These are phyloP conservation scores for Cryphonectria naterciae DNA, from an alignment of 2,329 filamentous ascomycete genomes.

Conservation along the genomic window DNA sequence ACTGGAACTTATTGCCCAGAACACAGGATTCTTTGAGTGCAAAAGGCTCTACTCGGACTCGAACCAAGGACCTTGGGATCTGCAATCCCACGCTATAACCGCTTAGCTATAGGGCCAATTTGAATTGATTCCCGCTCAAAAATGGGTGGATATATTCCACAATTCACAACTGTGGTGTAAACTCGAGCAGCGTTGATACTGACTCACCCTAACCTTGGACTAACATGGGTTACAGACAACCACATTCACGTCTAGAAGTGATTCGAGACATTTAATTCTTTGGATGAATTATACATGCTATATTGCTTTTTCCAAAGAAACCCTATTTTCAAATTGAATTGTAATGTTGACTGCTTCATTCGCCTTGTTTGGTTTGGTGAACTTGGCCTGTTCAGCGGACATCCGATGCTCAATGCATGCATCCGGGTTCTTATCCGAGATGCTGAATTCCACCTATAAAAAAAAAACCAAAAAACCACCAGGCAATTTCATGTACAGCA, in stretches of 20 bases:
- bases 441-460: background rate
- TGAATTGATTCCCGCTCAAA: background rate
- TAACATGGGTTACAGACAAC: background rate
- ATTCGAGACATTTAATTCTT: background rate
- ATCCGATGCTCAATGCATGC: slow-evolving; percentile 5
- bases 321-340: background rate
- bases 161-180: background rate
- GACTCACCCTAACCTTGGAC: background rate
- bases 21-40: background rate
- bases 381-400: background rate
- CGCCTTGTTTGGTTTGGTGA: background rate
- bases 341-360: background rate
- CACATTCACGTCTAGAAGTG: background rate
- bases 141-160: background rate
- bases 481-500: background rate
- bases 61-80: slow-evolving; percentile 10
- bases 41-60: slow-evolving; percentile 5
- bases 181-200: background rate
- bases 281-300: fast-evolving
- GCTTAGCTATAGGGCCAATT: background rate
- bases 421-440: slow-evolving; percentile 14
- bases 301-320: background rate
- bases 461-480: no score
- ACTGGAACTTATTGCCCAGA: background rate
- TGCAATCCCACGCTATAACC: slow-evolving; percentile 10